Evolutionary conservation across 306 rosid genomes (phyloP).

Genomic region (Fagus crenata): DNA sequence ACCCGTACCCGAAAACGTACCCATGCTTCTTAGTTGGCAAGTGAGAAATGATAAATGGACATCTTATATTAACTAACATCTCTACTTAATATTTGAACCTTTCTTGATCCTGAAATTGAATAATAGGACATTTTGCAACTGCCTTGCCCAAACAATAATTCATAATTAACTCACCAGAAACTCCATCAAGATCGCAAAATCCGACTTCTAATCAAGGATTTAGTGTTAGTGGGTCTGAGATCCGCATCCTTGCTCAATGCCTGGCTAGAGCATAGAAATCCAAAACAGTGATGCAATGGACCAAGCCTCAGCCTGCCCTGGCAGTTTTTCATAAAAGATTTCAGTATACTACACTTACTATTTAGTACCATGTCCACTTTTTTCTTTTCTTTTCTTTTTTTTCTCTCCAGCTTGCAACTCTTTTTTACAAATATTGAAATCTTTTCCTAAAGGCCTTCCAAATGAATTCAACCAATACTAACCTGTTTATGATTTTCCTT

Average conservation of each 20-base stretch:
- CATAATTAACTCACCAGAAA: neutral
- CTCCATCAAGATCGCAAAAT: too few relatives aligned
- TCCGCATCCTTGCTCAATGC: conserved; percentile 1
- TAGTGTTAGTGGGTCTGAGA: too few relatives aligned
- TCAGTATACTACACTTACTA: neutral
- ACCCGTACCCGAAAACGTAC: too few relatives aligned
- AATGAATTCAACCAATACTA: neutral
- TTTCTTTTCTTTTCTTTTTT: too few relatives aligned
- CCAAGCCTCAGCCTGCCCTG: neutral
- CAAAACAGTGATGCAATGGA: neutral
- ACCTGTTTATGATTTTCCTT: neutral
- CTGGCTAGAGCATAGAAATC: neutral
- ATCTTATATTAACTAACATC: neutral
- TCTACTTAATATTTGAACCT: neutral
- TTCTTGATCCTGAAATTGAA: neutral
- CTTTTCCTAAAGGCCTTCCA: neutral
- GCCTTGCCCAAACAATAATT: neutral
- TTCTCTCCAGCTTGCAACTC: neutral
- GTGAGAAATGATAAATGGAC: neutral
- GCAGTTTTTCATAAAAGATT: neutral
- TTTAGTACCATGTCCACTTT: too few relatives aligned
- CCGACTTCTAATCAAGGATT: too few relatives aligned
- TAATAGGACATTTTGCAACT: neutral
- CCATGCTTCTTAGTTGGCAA: neutral
- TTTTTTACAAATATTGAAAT: neutral